A percentile compares a stretch with the other conserved stretches of the same genome.
phyloP scores from a whole-genome alignment of 345 rosid genomes.

The Aurinia saxatilis region DNA sequence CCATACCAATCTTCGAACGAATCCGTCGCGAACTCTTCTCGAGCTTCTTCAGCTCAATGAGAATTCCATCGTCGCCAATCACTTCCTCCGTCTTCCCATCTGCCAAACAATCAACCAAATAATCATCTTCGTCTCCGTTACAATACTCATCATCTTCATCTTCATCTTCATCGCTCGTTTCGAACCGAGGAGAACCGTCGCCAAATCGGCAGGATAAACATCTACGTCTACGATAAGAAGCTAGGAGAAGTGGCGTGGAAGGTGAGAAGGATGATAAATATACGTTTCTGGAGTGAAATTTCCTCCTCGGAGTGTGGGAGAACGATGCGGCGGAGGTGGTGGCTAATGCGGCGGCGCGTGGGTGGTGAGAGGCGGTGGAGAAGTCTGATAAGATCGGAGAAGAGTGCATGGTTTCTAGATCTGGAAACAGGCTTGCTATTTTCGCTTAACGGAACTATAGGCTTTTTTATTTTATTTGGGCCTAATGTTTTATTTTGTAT shows the following conservation, averaged over 20 bases:
- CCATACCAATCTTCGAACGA: conserved; percentile 60
- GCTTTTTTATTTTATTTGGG: conserved; percentile 15
- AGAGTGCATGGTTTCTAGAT: conserved; percentile 38
- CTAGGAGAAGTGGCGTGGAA: background rate
- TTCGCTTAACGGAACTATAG: background rate
- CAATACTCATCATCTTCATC: conserved; percentile 8
- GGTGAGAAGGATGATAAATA: background rate
- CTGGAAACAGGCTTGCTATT: background rate
- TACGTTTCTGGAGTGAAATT: background rate
- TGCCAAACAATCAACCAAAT: conserved; percentile 23
- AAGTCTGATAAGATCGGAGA: conserved; percentile 17
- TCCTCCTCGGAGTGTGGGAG: background rate
- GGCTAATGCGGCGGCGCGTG: conserved; percentile 14
- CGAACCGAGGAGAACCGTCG: conserved; percentile 15
- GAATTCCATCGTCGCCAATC: conserved; percentile 48
- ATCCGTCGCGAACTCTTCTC: conserved; percentile 63
- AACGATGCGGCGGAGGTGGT: background rate
- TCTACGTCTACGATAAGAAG: conserved; percentile 13
- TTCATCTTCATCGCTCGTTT: conserved; percentile 15
- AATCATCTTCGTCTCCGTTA: too few species aligned
- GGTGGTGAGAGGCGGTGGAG: too few species aligned
- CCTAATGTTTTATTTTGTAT: background rate
- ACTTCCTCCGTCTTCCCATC: conserved; percentile 33
- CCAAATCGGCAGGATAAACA: conserved; percentile 28
- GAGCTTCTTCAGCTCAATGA: conserved; percentile 48